Conservation (phyloP, 202 grass and related monocot species). For the Eragrostis tef region DNA sequence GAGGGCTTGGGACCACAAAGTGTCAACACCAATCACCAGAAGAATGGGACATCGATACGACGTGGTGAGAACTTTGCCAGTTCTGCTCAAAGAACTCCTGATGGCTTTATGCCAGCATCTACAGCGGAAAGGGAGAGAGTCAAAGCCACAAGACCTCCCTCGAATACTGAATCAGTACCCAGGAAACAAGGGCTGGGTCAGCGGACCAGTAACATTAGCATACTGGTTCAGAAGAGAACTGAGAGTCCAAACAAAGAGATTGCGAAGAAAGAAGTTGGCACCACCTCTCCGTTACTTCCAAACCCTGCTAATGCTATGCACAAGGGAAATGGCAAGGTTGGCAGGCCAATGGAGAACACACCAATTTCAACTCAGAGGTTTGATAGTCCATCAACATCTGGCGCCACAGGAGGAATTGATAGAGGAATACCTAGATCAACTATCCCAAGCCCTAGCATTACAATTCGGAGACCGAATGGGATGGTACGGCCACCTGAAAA, state of each 20-base stretch:
- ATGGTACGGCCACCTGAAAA: constrained; percentile 48
- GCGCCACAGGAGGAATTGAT: constrained; percentile 36
- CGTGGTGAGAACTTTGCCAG: constrained; percentile 29
- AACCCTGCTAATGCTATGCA: constrained; percentile 48
- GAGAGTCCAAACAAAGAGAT: constrained; percentile 52
- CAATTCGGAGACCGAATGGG: constrained; percentile 67
- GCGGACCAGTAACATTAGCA: constrained; percentile 59
- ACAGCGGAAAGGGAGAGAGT: constrained; percentile 52
- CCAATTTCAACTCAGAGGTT: constrained; percentile 49
- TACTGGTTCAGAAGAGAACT: constrained; percentile 61
- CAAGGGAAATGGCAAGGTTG: constrained; percentile 60
- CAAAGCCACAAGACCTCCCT: constrained; percentile 45
- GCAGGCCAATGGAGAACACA: constrained; percentile 46
- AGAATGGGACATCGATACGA: constrained; percentile 55
- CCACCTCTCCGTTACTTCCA: constrained; percentile 40
- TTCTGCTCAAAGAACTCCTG: constrained; percentile 50
- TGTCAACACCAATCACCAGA: constrained; percentile 52
- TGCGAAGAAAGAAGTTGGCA: constrained; percentile 47
- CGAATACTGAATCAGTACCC: constrained; percentile 47
- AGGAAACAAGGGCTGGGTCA: constrained; percentile 55
- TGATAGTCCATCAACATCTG: constrained; percentile 49
- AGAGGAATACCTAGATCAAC: constrained; percentile 53
- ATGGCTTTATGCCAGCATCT: constrained; percentile 43
- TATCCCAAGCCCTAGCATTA: constrained; percentile 62
- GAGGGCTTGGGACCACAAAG: constrained; percentile 52